Percentiles rank a stretch among this genome's conserved stretches.
Evolutionary conservation across 1,284 basidiomycete species (phyloP).

Genomic region (Cutaneotrichosporon dermatis): DNA sequence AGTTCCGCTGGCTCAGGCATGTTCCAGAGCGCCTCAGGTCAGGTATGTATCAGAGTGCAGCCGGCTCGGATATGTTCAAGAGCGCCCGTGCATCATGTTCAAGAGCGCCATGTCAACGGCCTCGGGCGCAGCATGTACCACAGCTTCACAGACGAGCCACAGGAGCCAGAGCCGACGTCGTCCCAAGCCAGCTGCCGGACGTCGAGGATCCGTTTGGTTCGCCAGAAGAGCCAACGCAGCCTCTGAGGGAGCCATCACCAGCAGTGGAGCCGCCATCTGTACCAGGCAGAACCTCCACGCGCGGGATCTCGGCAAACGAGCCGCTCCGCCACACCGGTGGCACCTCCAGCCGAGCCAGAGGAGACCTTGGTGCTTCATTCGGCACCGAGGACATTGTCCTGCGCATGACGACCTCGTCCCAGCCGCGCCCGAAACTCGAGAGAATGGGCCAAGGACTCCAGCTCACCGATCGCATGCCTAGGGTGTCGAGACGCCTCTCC

Average conservation of each 20-base stretch:
- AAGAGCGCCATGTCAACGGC: conserved; percentile 12
- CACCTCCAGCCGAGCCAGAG: neutral
- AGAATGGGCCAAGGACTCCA: conserved; percentile 3
- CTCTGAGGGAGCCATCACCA: too few species aligned
- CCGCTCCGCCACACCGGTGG: conserved; percentile 28
- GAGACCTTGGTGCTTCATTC: conserved; percentile 34
- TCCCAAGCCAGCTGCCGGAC: neutral
- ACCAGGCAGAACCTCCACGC: too few species aligned
- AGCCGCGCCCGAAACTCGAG: neutral
- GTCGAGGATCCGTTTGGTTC: neutral
- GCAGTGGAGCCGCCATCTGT: too few species aligned
- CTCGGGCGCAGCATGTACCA: conserved; percentile 16
- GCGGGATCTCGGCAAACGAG: conserved; percentile 7
- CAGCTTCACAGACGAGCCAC: conserved; percentile 8
- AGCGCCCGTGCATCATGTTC: conserved; percentile 1
- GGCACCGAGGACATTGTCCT: conserved; percentile 41
- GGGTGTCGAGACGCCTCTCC: neutral
- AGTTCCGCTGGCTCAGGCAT: too few species aligned
- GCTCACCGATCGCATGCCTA: conserved; percentile 2
- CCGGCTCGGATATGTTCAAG: neutral
- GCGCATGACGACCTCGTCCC: conserved; percentile 32
- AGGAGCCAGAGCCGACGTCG: neutral
- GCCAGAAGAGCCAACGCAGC: too few species aligned
- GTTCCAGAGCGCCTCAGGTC: too few species aligned
- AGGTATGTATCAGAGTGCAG: too few species aligned